Evolutionary conservation across 306 rosid species (phyloP), one percentile per base, ranked within the genome.

Genomic region (Medicago lupulina): DNA sequence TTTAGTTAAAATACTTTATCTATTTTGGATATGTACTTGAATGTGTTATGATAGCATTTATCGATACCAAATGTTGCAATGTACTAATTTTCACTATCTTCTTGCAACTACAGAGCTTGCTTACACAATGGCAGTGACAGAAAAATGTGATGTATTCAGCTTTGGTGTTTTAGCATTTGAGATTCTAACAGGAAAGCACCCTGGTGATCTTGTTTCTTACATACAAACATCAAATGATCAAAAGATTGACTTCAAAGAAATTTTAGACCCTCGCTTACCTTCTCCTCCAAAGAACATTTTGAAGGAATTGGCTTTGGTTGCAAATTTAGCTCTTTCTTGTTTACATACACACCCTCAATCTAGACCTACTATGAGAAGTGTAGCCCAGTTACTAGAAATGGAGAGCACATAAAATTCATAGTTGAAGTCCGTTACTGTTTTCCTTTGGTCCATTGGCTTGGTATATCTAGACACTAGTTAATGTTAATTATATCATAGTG

Each of bases 111-210:
- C 78, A 81, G 85, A 81, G n/a, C 81, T 81, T 53, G 81, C 85
- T 6, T 76, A 81, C 65, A 81, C 85, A 43, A 41, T 63, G 78
- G 74, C 70, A 50, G 81, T 71, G 77, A 76, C 78, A 1, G 81
- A 81, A 44, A 81, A 81, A 76, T 76, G 81, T 63, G 85, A 81
- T 70, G 85, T 81, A 53, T 81, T 75, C 17, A 81, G 85, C n/a
- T 81, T 76, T 76, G 85, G 85, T 7, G 82, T 82, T 3, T 71
- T 82, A 55, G 81, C 64, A 50, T 65, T 82, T 9, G 85, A 82
- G 49, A 18, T 82, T 51, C 59, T 82, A 3, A 82, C 68, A 0
- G 85, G 85, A 46, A 82, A 70, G 12, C 85, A 82, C 51, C 85
- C 85, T 6, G 82, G 85, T 57, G 85, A 82, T 50, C 71, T 77